Conservation (phyloP, 2,329 filamentous ascomycete species). For the Claviceps digitariae region DNA sequence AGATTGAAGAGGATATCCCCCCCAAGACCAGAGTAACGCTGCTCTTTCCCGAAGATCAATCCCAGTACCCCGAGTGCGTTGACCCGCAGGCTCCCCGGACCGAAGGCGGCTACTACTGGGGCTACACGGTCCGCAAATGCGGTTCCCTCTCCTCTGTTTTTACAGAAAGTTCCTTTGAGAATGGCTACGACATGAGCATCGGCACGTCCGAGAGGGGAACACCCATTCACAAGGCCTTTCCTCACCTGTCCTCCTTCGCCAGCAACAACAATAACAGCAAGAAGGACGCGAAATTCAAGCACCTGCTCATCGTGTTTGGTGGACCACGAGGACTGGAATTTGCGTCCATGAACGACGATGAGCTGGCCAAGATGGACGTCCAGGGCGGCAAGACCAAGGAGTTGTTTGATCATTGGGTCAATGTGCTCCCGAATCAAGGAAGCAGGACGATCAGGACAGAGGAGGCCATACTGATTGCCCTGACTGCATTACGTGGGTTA, state of each 20-base stretch:
- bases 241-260: conserved; percentile 10
- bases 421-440: conserved; percentile 67
- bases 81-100: conserved; percentile 56
- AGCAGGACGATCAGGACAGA: conserved; percentile 74
- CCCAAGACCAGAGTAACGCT: conserved; percentile 62
- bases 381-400: conserved; percentile 49
- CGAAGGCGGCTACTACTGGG: conserved; percentile 76
- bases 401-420: conserved; percentile 74
- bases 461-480: conserved; percentile 65
- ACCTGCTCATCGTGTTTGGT: conserved; percentile 68
- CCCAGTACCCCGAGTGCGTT: conserved; percentile 41
- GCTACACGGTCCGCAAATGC: conserved; percentile 57
- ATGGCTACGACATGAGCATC: conserved; percentile 70
- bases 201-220: conserved; percentile 69
- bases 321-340: conserved; percentile 69
- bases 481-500: conserved; percentile 52
- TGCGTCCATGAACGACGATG: conserved; percentile 49
- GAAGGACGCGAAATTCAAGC: conserved; percentile 42
- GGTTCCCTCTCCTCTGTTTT: conserved; percentile 58
- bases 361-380: conserved; percentile 47
- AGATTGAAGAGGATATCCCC: conserved; percentile 48
- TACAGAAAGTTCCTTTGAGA: conserved; percentile 60
- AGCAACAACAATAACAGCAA: background rate
- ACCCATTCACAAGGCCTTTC: conserved; percentile 33
- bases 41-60: conserved; percentile 35